Evolutionary conservation across 306 rosid species (phyloP).

Genomic region (Dalbergia oliveri): DNA sequence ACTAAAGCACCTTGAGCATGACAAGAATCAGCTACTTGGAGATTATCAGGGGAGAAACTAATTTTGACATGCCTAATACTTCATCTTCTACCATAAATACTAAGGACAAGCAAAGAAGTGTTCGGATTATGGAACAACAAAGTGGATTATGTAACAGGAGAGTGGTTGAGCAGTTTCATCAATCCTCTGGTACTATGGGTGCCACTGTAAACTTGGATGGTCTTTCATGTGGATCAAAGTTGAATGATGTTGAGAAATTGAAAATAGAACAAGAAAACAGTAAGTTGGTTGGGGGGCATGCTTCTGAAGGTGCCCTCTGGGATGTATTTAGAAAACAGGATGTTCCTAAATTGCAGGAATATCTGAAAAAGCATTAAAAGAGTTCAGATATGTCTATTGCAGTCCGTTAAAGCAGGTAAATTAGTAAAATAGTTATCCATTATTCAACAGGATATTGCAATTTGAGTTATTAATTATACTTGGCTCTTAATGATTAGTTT

Average conservation of each 20-base stretch:
- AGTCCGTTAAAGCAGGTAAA: slow-evolving; percentile 74
- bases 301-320: slow-evolving; percentile 82
- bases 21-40: slow-evolving; percentile 57
- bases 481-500: background rate
- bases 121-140: background rate
- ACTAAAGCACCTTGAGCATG: slow-evolving; percentile 61
- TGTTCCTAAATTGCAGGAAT: slow-evolving; percentile 78
- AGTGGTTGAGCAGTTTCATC: slow-evolving; percentile 26
- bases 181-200: slow-evolving; percentile 19
- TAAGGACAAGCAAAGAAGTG: slow-evolving; percentile 1
- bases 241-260: slow-evolving; percentile 4
- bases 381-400: slow-evolving; percentile 76
- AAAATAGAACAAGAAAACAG: background rate
- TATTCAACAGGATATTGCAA: background rate
- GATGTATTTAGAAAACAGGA: slow-evolving; percentile 92
- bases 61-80: background rate
- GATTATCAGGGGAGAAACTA: slow-evolving; percentile 25
- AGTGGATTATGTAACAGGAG: slow-evolving; percentile 8
- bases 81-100: slow-evolving; percentile 32
- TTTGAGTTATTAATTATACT: background rate
- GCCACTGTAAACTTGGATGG: background rate
- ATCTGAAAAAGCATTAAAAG: slow-evolving; percentile 75
- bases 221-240: slow-evolving; percentile 23
- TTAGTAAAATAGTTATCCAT: background rate
- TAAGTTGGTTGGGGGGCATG: slow-evolving; percentile 40